phyloP scores from a whole-genome alignment of 768 basidiomycete species.

The Infundibulicybe gibba region DNA sequence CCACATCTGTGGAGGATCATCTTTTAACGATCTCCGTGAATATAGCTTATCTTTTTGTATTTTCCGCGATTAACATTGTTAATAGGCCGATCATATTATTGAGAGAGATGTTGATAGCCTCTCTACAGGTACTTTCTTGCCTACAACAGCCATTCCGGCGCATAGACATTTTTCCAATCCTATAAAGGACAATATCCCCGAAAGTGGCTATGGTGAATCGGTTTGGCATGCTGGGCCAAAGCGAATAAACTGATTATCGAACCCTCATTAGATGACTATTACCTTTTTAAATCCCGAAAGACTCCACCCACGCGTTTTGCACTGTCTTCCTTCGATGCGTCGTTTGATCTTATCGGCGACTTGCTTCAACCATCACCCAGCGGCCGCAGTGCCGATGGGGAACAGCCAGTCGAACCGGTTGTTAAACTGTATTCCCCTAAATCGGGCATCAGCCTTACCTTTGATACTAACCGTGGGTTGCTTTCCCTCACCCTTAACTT shows the following conservation, averaged over 20 bases:
- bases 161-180: conserved; percentile 47
- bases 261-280: conserved; percentile 56
- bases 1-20: conserved; percentile 49
- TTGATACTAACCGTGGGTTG: conserved; percentile 68
- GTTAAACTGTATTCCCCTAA: conserved; percentile 52
- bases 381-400: conserved; percentile 25
- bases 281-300: conserved; percentile 41
- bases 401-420: conserved; percentile 33
- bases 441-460: conserved; percentile 57
- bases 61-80: background rate
- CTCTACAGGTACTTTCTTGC: conserved; percentile 47
- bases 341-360: conserved; percentile 44
- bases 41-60: background rate
- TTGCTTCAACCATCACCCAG: conserved; percentile 26
- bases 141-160: conserved; percentile 40
- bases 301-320: conserved; percentile 47
- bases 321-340: conserved; percentile 31
- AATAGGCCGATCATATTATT: conserved; percentile 51
- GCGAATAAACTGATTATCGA: background rate
- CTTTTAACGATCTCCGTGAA: conserved; percentile 36
- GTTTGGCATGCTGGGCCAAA: background rate
- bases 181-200: conserved; percentile 58
- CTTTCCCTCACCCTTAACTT: background rate
- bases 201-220: conserved; percentile 53
- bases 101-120: conserved; percentile 48